Conservation (phyloP, 352 stramenopile genomes). For the Phytophthora crassamura region DNA sequence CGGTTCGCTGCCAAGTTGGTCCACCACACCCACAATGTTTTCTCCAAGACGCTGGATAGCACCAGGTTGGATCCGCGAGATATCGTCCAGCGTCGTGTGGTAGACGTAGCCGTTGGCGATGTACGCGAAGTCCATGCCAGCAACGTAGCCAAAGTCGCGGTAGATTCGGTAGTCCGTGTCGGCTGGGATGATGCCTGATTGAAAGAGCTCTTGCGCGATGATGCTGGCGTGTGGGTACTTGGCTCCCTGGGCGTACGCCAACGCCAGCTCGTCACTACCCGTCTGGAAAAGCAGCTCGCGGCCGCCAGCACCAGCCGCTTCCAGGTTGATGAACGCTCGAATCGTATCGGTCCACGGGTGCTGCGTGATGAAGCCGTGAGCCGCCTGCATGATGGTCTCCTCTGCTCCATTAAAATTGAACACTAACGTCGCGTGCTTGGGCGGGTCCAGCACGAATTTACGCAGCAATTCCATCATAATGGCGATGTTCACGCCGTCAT, state of each 20-base stretch:
- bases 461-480: constrained; percentile 83
- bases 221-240: constrained; percentile 81
- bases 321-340: constrained; percentile 81
- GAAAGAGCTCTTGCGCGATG: constrained; percentile 80
- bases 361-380: constrained; percentile 84
- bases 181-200: constrained; percentile 73
- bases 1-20: constrained; percentile 48
- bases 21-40: constrained; percentile 71
- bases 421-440: constrained; percentile 56
- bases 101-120: constrained; percentile 87
- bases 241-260: constrained; percentile 75
- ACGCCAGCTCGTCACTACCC: constrained; percentile 71
- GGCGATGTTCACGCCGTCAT: constrained; percentile 82
- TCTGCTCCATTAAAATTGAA: constrained; percentile 88
- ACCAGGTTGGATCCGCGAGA: constrained; percentile 73
- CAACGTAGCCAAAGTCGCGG: constrained; percentile 73
- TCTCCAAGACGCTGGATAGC: constrained; percentile 75
- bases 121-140: constrained; percentile 86
- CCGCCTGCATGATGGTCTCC: constrained; percentile 81
- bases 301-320: constrained; percentile 72
- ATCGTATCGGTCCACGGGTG: constrained; percentile 77
- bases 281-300: constrained; percentile 84
- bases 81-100: constrained; percentile 74
- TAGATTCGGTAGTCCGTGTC: constrained; percentile 84
- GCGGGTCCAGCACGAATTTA: constrained; percentile 49